Base-by-base conservation (phyloP, 2,329 filamentous ascomycete genomes). In the Whalleya microplaca region DNA sequence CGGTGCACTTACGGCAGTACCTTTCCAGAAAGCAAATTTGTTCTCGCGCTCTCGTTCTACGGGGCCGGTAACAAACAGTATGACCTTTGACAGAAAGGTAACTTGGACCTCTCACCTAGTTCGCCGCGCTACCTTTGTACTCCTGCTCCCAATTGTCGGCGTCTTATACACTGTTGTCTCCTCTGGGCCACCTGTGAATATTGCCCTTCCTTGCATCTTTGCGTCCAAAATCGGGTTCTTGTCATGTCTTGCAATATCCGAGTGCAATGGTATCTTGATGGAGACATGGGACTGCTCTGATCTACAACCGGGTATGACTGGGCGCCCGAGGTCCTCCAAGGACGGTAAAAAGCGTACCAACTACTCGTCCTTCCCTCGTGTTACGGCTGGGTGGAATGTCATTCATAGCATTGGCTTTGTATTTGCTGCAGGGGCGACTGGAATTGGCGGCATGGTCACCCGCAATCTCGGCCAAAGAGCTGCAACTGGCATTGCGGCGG, bases 241-340 rank as follows among this genome's bases (percentile, higher is more conserved):
- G 4, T 88, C 87, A 1, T 87, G 86, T 49, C 81, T 94, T 9
- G 89, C 88, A 1, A 86, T 91, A 45, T 84, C 89, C 2, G 90
- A 93, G 72, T 92, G 89, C 71, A 84, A 88, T 61, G 88, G 89
- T 0, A 75, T 93, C 29, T 82, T 92, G 69, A 92, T 93, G 89
- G 89, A 92, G 68, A 87, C 86, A 0, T 93, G 88, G 70, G 90
- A 93, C 69, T 90, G 86, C n/a, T 91, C 87, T 41, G 90, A 93
- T 70, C 78, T 93, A 3, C 88, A 90, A 63, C 85, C 88, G 2
- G 87, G 88, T 10, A 87, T 89, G 78, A 89, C 82, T 6, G 83
- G 83, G 27, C 78, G 78, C 16, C 78, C 78, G n/a, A 76, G 73
- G 23, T 76, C 75, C n/a, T 65, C 68, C 2, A 75, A 75, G 12